Percentiles rank a stretch among this genome's conserved stretches.
phyloP scores from a whole-genome alignment of 805 yeast species.

The Pichia scutulata region DNA sequence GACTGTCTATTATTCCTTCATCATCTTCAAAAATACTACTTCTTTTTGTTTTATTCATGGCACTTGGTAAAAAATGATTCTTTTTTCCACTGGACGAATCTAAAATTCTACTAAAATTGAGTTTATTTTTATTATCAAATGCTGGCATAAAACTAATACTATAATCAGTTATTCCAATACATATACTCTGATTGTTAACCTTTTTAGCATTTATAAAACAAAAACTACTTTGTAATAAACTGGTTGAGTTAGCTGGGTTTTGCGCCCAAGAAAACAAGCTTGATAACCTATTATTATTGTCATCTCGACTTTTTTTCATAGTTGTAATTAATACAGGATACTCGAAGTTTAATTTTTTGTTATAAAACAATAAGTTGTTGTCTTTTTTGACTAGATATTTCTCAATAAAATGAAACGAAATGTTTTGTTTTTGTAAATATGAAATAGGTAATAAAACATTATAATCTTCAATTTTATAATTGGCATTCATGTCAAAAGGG shows the following conservation, averaged over 20 bases:
- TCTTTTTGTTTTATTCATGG: background rate
- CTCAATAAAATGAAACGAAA: background rate
- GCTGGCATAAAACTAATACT: conserved; percentile 26
- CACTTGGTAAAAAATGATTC: no score
- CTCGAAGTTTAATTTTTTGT: conserved; percentile 16
- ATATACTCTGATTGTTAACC: conserved; percentile 26
- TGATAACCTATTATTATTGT: conserved; percentile 10
- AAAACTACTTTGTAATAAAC: conserved; percentile 34
- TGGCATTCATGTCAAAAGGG: conserved; percentile 34
- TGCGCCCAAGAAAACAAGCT: conserved; percentile 35
- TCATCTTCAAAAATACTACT: background rate
- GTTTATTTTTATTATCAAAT: conserved; percentile 7
- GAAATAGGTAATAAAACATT: conserved; percentile 32
- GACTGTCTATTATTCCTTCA: conserved; percentile 5
- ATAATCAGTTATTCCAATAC: conserved; percentile 32
- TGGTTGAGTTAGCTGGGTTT: conserved; percentile 23
- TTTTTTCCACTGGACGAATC: background rate
- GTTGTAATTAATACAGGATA: conserved; percentile 34
- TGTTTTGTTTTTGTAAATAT: conserved; percentile 13
- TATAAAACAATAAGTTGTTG: conserved; percentile 20
- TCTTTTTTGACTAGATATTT: conserved; percentile 8
- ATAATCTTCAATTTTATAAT: conserved; percentile 31
- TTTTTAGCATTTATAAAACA: conserved; percentile 31
- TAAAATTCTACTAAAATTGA: conserved; percentile 12
- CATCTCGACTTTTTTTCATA: background rate